Conservation (phyloP, 257 asterid species). For the Gentiana dahurica region DNA sequence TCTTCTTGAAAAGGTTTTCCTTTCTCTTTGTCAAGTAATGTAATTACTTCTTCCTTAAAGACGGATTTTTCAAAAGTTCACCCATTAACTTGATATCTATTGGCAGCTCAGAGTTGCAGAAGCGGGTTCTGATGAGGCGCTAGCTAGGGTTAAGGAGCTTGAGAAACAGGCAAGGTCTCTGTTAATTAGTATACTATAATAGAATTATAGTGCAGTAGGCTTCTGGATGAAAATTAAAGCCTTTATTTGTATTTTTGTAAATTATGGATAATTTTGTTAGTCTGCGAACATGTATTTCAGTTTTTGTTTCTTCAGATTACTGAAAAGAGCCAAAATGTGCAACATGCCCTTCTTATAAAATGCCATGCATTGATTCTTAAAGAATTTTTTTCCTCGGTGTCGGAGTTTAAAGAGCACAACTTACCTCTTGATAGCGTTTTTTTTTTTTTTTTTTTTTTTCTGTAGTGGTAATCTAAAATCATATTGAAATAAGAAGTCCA, state of each 20-base stretch:
- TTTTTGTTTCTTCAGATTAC: background rate
- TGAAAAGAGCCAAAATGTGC: background rate
- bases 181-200: conserved; percentile 2
- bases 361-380: background rate
- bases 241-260: conserved; percentile 4
- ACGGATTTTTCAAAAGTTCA: background rate
- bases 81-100: conserved; percentile 8
- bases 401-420: no score
- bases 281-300: no score
- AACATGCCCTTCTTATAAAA: background rate
- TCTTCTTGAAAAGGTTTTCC: conserved; percentile 59
- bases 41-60: conserved; percentile 5
- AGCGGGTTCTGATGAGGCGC: conserved; percentile 64
- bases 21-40: conserved; percentile 1
- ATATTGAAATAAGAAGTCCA: no score
- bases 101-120: conserved; percentile 75
- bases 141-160: conserved; percentile 91
- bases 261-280: background rate
- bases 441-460: no score
- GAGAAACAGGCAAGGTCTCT: conserved; percentile 70
- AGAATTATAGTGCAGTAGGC: conserved; percentile 7
- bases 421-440: no score
- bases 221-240: conserved; percentile 9
- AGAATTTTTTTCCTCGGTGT: background rate
- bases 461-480: no score